Percentiles rank a stretch among this genome's conserved stretches.
These are phyloP conservation scores for Agastache rugosa DNA, from an alignment of 257 asterid genomes.

Conservation along the genomic window DNA sequence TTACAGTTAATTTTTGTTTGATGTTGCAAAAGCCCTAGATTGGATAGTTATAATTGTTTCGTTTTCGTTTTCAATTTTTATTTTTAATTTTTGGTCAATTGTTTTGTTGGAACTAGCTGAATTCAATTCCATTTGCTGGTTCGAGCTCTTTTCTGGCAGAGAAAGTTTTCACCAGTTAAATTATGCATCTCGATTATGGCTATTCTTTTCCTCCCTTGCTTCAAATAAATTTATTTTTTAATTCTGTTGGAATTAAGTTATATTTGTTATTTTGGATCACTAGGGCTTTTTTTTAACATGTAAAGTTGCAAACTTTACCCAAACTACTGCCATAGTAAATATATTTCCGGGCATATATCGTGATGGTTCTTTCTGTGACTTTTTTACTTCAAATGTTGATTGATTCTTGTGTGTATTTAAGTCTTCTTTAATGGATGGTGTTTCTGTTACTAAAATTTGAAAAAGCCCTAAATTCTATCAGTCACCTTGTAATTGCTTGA, in stretches of 20 bases:
- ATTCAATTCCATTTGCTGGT: constrained; percentile 25
- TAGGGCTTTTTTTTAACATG: background rate
- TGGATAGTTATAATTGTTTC: background rate
- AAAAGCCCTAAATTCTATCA: background rate
- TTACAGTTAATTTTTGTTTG: background rate
- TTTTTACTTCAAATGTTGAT: background rate
- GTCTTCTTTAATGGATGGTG: background rate
- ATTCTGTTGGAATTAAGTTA: background rate
- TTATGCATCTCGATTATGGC: background rate
- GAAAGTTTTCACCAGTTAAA: background rate
- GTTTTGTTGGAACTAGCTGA: constrained; percentile 4
- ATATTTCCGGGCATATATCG: background rate
- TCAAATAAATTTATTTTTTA: background rate
- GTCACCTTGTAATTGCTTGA: background rate
- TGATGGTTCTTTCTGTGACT: background rate
- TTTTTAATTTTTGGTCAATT: background rate
- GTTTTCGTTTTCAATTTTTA: background rate
- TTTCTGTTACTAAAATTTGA: background rate
- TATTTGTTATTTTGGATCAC: background rate
- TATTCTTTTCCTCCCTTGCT: background rate
- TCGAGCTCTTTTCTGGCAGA: background rate
- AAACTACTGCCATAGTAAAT: background rate
- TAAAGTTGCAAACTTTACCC: background rate
- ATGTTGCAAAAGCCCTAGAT: constrained; percentile 33
- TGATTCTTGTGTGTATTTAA: background rate